Base-by-base conservation (phyloP, 352 stramenopile species). In the Phytophthora pini region DNA sequence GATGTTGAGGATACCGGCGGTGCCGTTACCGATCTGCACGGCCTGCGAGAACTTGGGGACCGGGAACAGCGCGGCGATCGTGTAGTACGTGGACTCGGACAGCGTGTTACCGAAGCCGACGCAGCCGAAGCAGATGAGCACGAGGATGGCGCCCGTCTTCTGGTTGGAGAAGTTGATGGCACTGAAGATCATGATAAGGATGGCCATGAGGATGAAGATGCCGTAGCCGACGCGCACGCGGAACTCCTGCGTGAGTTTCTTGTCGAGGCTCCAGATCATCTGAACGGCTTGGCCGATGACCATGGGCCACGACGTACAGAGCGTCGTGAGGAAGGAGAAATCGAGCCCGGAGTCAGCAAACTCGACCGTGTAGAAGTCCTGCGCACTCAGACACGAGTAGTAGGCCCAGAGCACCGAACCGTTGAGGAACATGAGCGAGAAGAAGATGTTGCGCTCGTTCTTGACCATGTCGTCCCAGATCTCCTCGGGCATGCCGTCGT, bases 371-470 rank as follows among this genome's bases (percentile, higher is more conserved):
- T 90, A 89, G 36, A 85, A 92, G 49, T 88, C 71, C 26, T 90
- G 79, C 0, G 81, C 79, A 40, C 79, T 89, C 39, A 92, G 60
- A 43, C 81, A 92, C 69, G 79, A 89, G 66, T 89, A 89, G 72
- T 85, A 90, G 8, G 79, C 77, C 81, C 84, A 92, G 26, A 92
- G 66, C 29, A 89, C 79, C 1, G 84, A 82, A 27, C 68, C 79
- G 53, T 88, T 89, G 2, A 90, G 61, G 69, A 90, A 92, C 62
- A 84, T 78, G 70, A 90, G 70, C 62, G 70, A 72, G 50, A 73
- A 87, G 72, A 87, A 90, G 50, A 90, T 79, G 31, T 70, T 77
- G 22, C 50, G 41, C 53, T 81, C 66, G 56, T 86, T 68, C 61
- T 77, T 57, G 51, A 75, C 46, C 32, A 90, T 74, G 45, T 90